Percentiles rank a stretch among this genome's conserved stretches.
phyloP scores from a whole-genome alignment of 2,329 filamentous ascomycete species.

The Cercospora zeae-maydis region DNA sequence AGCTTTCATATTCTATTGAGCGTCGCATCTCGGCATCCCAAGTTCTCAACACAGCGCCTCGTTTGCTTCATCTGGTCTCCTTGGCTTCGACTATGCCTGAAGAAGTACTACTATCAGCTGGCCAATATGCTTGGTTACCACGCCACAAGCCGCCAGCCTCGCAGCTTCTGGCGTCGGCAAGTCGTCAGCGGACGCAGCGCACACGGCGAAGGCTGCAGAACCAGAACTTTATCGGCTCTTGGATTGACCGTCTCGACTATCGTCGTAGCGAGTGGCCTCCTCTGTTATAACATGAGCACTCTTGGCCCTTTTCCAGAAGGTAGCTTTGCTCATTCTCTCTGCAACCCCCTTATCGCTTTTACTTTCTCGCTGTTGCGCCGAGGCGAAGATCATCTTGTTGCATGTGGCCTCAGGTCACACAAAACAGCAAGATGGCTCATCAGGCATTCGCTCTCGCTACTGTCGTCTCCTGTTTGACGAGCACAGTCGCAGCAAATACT shows the following conservation, averaged over 20 bases:
- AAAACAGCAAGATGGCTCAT: not conserved
- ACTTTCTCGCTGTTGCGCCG: not conserved
- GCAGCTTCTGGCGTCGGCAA: not conserved
- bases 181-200: not conserved
- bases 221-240: not conserved
- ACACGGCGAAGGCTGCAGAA: not conserved
- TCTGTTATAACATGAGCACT: not conserved
- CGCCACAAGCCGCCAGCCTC: constrained; percentile 2
- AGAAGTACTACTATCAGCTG: not conserved
- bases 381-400: not conserved
- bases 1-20: not conserved
- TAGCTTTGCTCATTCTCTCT: not conserved
- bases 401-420: not conserved
- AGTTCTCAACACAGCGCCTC: not conserved
- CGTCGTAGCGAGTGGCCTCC: not conserved
- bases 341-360: not conserved
- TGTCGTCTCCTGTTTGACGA: not conserved
- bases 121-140: not conserved
- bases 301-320: not conserved
- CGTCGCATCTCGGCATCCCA: not conserved
- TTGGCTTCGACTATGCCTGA: constrained; percentile 3
- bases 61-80: not conserved
- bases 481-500: not conserved
- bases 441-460: not conserved
- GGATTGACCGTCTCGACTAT: not conserved